phyloP scores from a whole-genome alignment of 805 yeast species.

The Cyberlindnera mississippiensis region DNA sequence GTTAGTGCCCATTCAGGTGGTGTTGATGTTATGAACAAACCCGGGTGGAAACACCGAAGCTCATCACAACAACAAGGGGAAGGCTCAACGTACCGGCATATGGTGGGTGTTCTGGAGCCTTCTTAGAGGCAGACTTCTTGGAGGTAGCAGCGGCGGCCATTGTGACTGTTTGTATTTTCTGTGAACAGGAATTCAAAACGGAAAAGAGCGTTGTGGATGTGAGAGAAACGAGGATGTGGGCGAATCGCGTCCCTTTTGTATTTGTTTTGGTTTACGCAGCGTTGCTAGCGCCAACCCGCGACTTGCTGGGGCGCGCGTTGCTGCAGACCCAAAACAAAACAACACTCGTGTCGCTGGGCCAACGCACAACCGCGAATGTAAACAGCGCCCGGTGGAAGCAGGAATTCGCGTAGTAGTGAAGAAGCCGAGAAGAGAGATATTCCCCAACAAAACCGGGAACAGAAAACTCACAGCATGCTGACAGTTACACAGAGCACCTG shows the following conservation, averaged over 20 bases:
- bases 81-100: constrained; percentile 25
- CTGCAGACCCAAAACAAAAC: constrained; percentile 10
- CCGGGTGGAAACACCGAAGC: too few species aligned
- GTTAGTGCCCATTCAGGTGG: constrained; percentile 6
- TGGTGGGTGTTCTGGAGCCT: constrained; percentile 27
- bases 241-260: constrained; percentile 15
- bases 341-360: constrained; percentile 5
- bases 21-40: not conserved
- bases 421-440: not conserved
- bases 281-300: constrained; percentile 2
- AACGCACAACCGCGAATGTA: constrained; percentile 1
- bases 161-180: constrained; percentile 4
- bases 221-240: constrained; percentile 1
- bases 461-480: constrained; percentile 4
- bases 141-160: constrained; percentile 24
- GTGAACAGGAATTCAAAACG: not conserved
- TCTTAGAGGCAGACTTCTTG: constrained; percentile 20
- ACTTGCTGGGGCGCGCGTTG: not conserved
- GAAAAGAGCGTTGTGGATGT: not conserved
- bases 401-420: not conserved
- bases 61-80: not conserved
- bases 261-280: constrained; percentile 14
- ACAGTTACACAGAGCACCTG: constrained; percentile 4
- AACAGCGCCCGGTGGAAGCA: constrained; percentile 2
- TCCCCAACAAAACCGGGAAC: constrained; percentile 1